Evolutionary conservation across 805 yeast genomes (phyloP).

Genomic region (Wickerhamomyces rabaulensis): DNA sequence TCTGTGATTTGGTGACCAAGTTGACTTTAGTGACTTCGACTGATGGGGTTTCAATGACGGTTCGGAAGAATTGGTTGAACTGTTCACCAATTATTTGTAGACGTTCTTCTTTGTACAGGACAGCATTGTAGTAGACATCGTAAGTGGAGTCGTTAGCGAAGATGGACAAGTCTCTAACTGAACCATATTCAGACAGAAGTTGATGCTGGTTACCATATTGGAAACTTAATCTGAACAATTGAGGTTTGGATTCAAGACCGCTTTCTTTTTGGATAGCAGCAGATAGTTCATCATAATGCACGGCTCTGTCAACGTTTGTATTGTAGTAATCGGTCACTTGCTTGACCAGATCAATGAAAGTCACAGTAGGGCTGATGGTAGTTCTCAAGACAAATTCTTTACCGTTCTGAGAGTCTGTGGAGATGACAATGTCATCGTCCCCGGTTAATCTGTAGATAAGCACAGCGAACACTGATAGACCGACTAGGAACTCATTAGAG

Average conservation of each 20-base stretch:
- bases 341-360: conserved; percentile 49
- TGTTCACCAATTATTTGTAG: conserved; percentile 70
- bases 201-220: conserved; percentile 36
- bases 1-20: conserved; percentile 66
- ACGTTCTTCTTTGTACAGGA: conserved; percentile 68
- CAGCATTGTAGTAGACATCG: conserved; percentile 63
- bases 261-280: conserved; percentile 42
- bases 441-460: conserved; percentile 81
- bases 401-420: conserved; percentile 46
- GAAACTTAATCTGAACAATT: conserved; percentile 52
- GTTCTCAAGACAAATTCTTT: conserved; percentile 60
- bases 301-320: conserved; percentile 24
- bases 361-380: conserved; percentile 45
- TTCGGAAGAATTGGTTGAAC: conserved; percentile 46
- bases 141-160: conserved; percentile 35
- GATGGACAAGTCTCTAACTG: conserved; percentile 61
- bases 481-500: conserved; percentile 40
- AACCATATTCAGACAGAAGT: conserved; percentile 34
- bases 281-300: conserved; percentile 54
- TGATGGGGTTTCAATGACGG: conserved; percentile 32
- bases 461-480: conserved; percentile 63
- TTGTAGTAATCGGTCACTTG: conserved; percentile 39
- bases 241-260: conserved; percentile 53
- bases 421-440: conserved; percentile 88
- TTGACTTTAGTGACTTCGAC: conserved; percentile 52